Evolutionary conservation across 805 yeast genomes (phyloP), one percentile per base, ranked within the genome.

Genomic region (Candida parachauliodes): DNA sequence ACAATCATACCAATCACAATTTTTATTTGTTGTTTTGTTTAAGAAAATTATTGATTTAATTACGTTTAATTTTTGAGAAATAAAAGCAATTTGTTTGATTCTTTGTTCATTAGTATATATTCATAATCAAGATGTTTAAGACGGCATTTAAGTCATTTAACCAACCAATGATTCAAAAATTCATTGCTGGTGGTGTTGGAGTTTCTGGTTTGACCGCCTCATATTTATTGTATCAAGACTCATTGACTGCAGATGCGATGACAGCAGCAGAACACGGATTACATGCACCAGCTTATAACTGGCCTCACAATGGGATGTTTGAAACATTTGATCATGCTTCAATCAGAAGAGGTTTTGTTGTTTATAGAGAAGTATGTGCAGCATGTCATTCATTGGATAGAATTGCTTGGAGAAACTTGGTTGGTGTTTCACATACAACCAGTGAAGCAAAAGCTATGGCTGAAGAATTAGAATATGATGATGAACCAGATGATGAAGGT

Each of bases 221-320:
- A 42, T 84, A 83, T 62, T 70, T 83, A 55, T 71, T 85, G 57
- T 88, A 88, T 70, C 79, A 85, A 57, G 95, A 88, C 63, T 74
- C 88, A 21, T 77, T 81, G 64, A 81, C 88, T 46, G 96, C 96
- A 42, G 80, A 77, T 56, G 98, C 98, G 58, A 85, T 91, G 95
- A 89, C 98, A 40, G 94, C 93, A 50, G 96, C 98, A 51, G 98
- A 93, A 72, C 98, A 93, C 70, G 98, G 98, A 52, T 77, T 93
- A 60, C 98, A 93, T 66, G 83, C 98, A 25, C 96, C 98, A 47
- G 81, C 81, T 42, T 89, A 75, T 64, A 83, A 79, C 40, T 93
- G 98, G 98, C 76, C 96, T 30, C 98, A 91, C 70, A 80, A 77
- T 56, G 97, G 97, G 51, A 84, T 88, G 81, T 77, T 88, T 52